Base-by-base conservation (phyloP, 805 yeast species). In the Cyberlindnera veronae region DNA sequence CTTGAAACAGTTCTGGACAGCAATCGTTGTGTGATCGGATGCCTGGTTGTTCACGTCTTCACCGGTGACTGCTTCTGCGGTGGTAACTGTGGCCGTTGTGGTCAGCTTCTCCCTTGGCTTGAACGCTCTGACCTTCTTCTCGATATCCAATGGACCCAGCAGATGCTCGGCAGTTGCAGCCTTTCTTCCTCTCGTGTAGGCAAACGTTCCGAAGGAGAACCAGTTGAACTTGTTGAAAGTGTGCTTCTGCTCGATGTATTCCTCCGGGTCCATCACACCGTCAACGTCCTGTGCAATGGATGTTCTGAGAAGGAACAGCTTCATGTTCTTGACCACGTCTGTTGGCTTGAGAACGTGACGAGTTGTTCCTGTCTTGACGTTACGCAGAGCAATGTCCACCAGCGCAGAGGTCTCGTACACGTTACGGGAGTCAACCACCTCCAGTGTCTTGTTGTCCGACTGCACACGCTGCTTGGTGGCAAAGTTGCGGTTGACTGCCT, bases 131-230 rank as follows among this genome's bases (percentile, higher is more conserved):
- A 56, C 62, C 50, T 72, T 76, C 46, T 75, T 72, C 47, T 81
- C 82, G 3, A 81, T 66, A 14, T 74, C 77, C 30, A 86, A 62
- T 0, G 95, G 89, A 0, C 95, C 95, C 39, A 79, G 64, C 45
- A 87, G 60, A 54, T 82, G 85, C 46, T 81, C 84, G 16, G 70
- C 63, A 0, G 77, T 71, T 0, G 69, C 60, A 0, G 84, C 70
- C 36, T 71, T 68, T 4, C 55, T 55, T 41, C 82, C 73, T 24
- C 71, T 54, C 44, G 67, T 59, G 45, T 71, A 62, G 48, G 68
- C 76, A 22, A 78, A 54, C 2, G 73, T 58, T 0, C 89, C 90
- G 18, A 82, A 55, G 37, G 67, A 64, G 28, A 74, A 58, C 87
- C 90, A 83, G 54, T 82, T 72, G 47, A 69, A 69, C 16, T 67